Base-by-base conservation (phyloP, 1,284 basidiomycete genomes). In the Pseudozyma flocculosa region DNA sequence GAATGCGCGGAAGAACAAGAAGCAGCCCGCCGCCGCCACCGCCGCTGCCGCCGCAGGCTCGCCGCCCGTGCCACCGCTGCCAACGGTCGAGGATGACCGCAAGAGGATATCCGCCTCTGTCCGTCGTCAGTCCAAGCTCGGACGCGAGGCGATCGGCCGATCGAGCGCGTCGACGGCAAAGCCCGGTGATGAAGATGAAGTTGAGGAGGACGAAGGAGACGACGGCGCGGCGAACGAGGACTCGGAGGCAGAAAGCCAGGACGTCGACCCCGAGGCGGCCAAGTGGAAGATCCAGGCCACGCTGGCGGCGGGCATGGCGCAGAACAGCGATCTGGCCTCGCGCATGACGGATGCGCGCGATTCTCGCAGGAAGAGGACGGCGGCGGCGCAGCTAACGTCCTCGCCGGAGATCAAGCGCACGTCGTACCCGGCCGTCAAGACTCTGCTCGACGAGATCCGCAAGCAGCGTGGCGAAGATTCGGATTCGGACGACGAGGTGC, bases 211-310 rank as follows among this genome's bases (percentile, higher is more conserved):
- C 2, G 63, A 43, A 8, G 54, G 48, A 0, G 45, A 30, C 15
- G 38, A 45, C 15, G 48, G 32, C 26, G 30, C 26, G 18, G 42
- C 37, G 23, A 21, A 5, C 11, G 18, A 29, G 23, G 38, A 45
- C 5, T 18, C 50, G 7, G 50, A 48, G 9, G 41, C 45, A 2
- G 67, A 70, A 3, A 54, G 30, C 2, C 60, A 54, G 21, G 52
- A 60, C 14, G 18, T 58, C 40, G 62, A 68, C 34, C 53, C 65
- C 11, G 69, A 75, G 23, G 64, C 61, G 8, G 70, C 65, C n/a
- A 72, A 75, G 41, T 72, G 75, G 73, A 75, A 71, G 50, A 63
- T 77, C 21, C 70, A 77, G 50, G 75, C 74, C 23, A 70, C 67
- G 1, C 46, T 77, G 17, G 74, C 72, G 0, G 61, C 73, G 2